Conservation (phyloP, 2,329 filamentous ascomycete genomes). For the Colletotrichum endophyticum region DNA sequence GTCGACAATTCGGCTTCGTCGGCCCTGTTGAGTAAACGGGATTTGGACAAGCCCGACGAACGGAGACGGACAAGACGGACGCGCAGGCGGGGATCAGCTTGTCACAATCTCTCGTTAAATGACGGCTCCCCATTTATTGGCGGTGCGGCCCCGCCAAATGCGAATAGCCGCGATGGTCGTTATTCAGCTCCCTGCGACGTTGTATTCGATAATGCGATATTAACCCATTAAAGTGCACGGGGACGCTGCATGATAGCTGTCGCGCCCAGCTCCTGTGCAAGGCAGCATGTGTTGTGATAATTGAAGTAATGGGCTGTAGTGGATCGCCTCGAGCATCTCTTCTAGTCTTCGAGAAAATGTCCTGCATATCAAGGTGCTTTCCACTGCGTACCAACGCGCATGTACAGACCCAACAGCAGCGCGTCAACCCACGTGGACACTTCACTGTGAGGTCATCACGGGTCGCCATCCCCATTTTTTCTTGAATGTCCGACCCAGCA, state of each 20-base stretch:
- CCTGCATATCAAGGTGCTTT: neutral
- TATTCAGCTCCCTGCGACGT: neutral
- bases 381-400: neutral
- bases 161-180: neutral
- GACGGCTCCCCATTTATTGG: neutral
- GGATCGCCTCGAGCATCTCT: neutral
- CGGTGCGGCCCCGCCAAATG: neutral
- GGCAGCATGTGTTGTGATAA: neutral
- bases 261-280: neutral
- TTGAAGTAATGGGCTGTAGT: neutral
- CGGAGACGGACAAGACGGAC: neutral
- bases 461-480: neutral
- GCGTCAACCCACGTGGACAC: constrained; percentile 4
- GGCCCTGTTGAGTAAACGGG: neutral
- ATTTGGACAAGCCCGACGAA: neutral
- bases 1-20: neutral
- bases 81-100: neutral
- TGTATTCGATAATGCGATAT: neutral
- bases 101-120: neutral
- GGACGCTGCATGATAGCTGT: neutral
- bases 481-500: constrained; percentile 10
- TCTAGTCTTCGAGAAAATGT: neutral
- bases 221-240: neutral
- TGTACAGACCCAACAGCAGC: neutral
- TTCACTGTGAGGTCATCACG: constrained; percentile 17